phyloP scores from a whole-genome alignment of 345 rosid genomes.

The Stellera chamaejasme region DNA sequence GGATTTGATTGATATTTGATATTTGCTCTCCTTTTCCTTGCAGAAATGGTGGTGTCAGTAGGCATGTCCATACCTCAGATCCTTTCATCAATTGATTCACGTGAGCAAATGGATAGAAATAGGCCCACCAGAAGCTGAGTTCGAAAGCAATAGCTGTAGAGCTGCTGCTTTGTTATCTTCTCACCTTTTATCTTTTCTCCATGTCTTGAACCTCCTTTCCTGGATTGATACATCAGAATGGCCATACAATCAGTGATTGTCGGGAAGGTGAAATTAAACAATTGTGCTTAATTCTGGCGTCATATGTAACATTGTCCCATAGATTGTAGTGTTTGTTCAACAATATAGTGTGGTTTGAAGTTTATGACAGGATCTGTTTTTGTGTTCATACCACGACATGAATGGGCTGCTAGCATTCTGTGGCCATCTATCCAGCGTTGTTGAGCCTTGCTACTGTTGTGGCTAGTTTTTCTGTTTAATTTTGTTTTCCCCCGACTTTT shows the following conservation, averaged over 20 bases:
- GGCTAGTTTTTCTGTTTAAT: too few relatives aligned
- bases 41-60: slow-evolving; percentile 96
- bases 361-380: slow-evolving; percentile 1
- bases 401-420: too few relatives aligned
- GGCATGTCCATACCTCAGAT: slow-evolving; percentile 99
- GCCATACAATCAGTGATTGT: slow-evolving; percentile 2
- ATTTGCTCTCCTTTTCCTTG: slow-evolving; percentile 17
- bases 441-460: too few relatives aligned
- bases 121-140: slow-evolving; percentile 46
- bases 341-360: slow-evolving; percentile 14
- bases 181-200: neutral
- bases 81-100: slow-evolving; percentile 55
- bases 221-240: slow-evolving; percentile 6
- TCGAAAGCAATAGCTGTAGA: slow-evolving; percentile 29
- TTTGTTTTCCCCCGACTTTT: too few relatives aligned
- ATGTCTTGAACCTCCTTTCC: neutral
- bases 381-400: neutral
- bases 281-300: slow-evolving; percentile 13
- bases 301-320: slow-evolving; percentile 17
- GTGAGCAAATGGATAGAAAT: slow-evolving; percentile 49
- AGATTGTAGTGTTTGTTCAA: slow-evolving; percentile 28
- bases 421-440: too few relatives aligned
- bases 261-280: slow-evolving; percentile 9
- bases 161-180: slow-evolving; percentile 5
- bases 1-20: neutral